phyloP scores from a whole-genome alignment of 345 rosid species.

The Linum lewisii region DNA sequence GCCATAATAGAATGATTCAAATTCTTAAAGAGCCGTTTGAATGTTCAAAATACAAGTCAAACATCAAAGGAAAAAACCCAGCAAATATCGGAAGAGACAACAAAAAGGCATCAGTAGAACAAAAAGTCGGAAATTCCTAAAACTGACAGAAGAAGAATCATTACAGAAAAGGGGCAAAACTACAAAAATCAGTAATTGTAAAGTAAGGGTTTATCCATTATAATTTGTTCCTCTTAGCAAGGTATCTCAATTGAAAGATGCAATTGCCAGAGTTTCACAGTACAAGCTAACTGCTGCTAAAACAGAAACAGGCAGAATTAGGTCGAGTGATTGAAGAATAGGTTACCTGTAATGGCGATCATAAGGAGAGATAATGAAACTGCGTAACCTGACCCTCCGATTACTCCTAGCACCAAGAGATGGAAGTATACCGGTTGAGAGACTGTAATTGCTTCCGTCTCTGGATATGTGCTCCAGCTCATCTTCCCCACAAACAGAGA shows the following conservation, averaged over 20 bases:
- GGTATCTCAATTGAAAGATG: not conserved
- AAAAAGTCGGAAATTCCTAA: not conserved
- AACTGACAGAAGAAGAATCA: not conserved
- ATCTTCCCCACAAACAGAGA: slow-evolving; percentile 3
- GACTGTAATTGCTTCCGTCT: slow-evolving; percentile 1
- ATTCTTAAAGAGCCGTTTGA: not conserved
- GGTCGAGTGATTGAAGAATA: too few relatives aligned
- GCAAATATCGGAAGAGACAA: slow-evolving; percentile 1
- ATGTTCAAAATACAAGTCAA: too few relatives aligned
- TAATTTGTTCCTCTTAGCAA: not conserved
- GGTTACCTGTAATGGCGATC: slow-evolving; percentile 72
- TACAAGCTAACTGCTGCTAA: not conserved
- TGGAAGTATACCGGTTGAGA: slow-evolving; percentile 60
- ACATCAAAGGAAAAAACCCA: not conserved
- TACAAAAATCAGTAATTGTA: not conserved
- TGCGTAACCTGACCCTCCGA: slow-evolving; percentile 57
- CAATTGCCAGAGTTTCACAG: not conserved
- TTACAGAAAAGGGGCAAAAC: not conserved
- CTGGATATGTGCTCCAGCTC: slow-evolving; percentile 2
- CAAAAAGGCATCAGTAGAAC: not conserved
- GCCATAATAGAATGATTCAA: not conserved
- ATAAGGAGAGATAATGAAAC: slow-evolving; percentile 62
- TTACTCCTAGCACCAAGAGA: slow-evolving; percentile 85
- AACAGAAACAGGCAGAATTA: not conserved
- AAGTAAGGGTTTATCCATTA: not conserved